Percentiles rank a stretch among this genome's conserved stretches.
These are phyloP conservation scores for Flueggea neowawraea DNA, from an alignment of 441 rosid species.

Conservation along the genomic window DNA sequence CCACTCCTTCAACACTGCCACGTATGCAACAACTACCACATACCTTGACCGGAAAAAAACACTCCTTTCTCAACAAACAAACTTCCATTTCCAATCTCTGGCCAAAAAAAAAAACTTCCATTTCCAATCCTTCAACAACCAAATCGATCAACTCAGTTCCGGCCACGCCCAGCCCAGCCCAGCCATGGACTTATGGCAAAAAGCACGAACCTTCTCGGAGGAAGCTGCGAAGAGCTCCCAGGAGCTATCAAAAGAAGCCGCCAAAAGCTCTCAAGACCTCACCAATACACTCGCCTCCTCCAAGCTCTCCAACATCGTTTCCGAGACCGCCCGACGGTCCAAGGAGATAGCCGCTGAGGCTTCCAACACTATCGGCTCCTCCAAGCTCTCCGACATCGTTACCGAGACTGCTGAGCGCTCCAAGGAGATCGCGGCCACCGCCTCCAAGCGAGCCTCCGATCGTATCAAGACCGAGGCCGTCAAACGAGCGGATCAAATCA, in stretches of 20 bases:
- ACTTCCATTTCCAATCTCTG: too few relatives aligned
- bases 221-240: conserved; percentile 50
- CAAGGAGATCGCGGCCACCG: conserved; percentile 64
- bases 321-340: conserved; percentile 44
- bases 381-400: conserved; percentile 54
- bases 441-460: conserved; percentile 48
- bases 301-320: conserved; percentile 53
- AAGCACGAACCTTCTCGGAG: conserved; percentile 45
- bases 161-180: too few relatives aligned
- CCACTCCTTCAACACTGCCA: too few relatives aligned
- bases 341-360: conserved; percentile 69
- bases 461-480: conserved; percentile 26
- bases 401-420: conserved; percentile 49
- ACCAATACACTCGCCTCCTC: conserved; percentile 33
- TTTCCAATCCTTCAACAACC: too few relatives aligned
- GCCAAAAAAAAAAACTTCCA: too few relatives aligned
- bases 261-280: conserved; percentile 64
- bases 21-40: too few relatives aligned
- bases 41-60: too few relatives aligned
- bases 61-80: too few relatives aligned
- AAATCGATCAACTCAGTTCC: too few relatives aligned
- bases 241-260: conserved; percentile 45
- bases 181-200: conserved; percentile 51
- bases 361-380: conserved; percentile 46
- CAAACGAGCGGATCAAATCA: conserved; percentile 37